A percentile compares a stretch with the other conserved stretches of the same genome.
phyloP scores from a whole-genome alignment of 2,329 filamentous ascomycete genomes.

The Onygenales sp. region DNA sequence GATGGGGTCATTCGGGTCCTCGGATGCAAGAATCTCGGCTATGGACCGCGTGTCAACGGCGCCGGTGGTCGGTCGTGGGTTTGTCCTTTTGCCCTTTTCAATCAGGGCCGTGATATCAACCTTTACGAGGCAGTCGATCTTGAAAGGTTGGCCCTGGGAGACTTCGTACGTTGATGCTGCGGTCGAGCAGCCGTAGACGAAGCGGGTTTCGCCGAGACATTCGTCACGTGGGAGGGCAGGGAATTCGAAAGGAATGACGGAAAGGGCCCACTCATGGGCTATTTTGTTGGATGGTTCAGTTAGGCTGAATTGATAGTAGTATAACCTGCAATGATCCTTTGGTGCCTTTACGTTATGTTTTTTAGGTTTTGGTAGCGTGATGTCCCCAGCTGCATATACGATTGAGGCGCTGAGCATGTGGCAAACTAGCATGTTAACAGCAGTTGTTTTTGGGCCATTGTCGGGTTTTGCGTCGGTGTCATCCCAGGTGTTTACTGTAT shows the following conservation, averaged over 20 bases:
- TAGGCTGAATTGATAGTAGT: constrained; percentile 57
- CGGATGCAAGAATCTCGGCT: constrained; percentile 40
- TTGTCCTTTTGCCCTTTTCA: constrained; percentile 37
- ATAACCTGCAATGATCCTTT: constrained; percentile 46
- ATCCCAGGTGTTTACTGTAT: constrained; percentile 64
- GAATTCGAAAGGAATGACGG: constrained; percentile 59
- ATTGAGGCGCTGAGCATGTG: constrained; percentile 57
- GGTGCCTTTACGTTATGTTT: constrained; percentile 38
- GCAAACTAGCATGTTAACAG: constrained; percentile 57
- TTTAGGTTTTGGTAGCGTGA: constrained; percentile 46
- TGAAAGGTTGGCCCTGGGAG: neutral
- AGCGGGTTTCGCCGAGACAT: constrained; percentile 50
- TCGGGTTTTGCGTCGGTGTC: constrained; percentile 16
- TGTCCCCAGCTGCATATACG: constrained; percentile 56
- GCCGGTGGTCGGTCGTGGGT: constrained; percentile 44
- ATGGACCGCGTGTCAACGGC: constrained; percentile 53
- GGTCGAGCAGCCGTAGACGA: constrained; percentile 52
- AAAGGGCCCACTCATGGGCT: constrained; percentile 54
- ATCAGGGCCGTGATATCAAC: constrained; percentile 39
- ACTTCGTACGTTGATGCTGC: neutral
- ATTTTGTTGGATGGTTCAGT: constrained; percentile 31
- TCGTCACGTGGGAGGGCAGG: constrained; percentile 47
- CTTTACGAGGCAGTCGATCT: neutral
- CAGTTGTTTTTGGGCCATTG: constrained; percentile 19
- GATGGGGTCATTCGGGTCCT: constrained; percentile 45